Percentiles rank a stretch among this genome's conserved stretches.
These are phyloP conservation scores for Vaccinium vitisidaea DNA, from an alignment of 148 eudicot species.

Conservation along the genomic window DNA sequence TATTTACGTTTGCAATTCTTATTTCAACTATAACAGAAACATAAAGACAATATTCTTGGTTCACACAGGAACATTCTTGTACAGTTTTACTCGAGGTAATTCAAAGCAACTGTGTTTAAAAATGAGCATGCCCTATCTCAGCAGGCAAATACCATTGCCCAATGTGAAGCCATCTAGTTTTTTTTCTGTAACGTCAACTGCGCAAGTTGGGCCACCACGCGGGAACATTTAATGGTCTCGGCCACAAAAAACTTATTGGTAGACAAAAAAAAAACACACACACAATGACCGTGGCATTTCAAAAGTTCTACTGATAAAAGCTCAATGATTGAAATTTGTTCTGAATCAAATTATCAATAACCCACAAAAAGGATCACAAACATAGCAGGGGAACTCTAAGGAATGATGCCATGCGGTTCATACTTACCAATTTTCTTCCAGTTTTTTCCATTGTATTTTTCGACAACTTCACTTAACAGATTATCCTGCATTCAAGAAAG, in stretches of 20 bases:
- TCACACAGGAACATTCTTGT: neutral
- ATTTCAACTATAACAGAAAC: neutral
- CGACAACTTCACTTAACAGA: conserved; percentile 46
- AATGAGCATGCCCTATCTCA: neutral
- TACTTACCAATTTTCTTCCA: conserved; percentile 81
- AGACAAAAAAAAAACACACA: neutral
- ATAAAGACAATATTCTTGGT: neutral
- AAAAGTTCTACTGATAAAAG: neutral
- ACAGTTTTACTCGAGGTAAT: neutral
- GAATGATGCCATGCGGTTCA: conserved; percentile 8
- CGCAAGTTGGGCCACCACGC: neutral
- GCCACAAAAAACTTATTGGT: neutral
- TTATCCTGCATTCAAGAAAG: conserved; percentile 47
- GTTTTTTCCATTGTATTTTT: conserved; percentile 54
- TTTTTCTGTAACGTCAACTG: neutral
- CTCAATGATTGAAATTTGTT: neutral
- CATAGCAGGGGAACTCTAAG: neutral
- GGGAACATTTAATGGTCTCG: neutral
- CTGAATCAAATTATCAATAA: neutral
- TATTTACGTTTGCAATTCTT: neutral
- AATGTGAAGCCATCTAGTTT: conserved; percentile 15
- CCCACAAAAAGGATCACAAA: neutral
- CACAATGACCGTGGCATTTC: neutral
- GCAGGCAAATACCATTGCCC: neutral
- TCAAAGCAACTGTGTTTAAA: neutral